A percentile compares a stretch with the other conserved stretches of the same genome.
Conservation (phyloP, 1,139 yeast species). For the Saccharomyces pastorianus region DNA sequence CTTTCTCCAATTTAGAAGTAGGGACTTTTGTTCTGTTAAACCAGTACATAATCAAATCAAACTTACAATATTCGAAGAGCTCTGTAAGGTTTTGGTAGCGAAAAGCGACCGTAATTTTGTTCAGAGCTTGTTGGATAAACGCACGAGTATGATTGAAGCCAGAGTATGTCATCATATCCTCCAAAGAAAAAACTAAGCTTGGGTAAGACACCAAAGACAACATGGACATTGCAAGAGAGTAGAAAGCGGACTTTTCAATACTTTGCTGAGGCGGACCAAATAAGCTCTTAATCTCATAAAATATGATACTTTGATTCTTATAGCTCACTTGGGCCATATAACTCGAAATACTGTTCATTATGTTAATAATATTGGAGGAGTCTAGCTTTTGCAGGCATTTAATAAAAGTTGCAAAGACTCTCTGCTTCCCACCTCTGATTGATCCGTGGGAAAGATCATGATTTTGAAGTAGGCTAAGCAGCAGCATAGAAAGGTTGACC, state of each 20-base stretch:
- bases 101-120: constrained; percentile 5
- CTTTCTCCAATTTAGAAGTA: constrained; percentile 1
- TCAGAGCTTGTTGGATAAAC: constrained; percentile 9
- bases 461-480: constrained; percentile 15
- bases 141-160: constrained; percentile 37
- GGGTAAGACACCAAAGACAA: constrained; percentile 15
- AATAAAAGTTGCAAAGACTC: constrained; percentile 20
- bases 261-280: constrained; percentile 16
- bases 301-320: constrained; percentile 24
- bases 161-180: constrained; percentile 14
- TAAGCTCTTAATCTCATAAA: constrained; percentile 19
- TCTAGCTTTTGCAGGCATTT: constrained; percentile 16
- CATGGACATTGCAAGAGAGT: constrained; percentile 11
- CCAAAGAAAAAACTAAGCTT: constrained; percentile 10
- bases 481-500: constrained; percentile 9
- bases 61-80: constrained; percentile 21
- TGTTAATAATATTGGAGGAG: constrained; percentile 4
- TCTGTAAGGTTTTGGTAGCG: constrained; percentile 8
- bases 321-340: constrained; percentile 22
- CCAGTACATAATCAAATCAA: constrained; percentile 20
- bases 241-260: constrained; percentile 18
- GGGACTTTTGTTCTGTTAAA: constrained; percentile 3
- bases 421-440: constrained; percentile 24
- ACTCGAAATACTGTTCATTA: constrained; percentile 9
- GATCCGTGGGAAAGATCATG: constrained; percentile 15